phyloP scores from a whole-genome alignment of 1,284 basidiomycete genomes.

The Ustilago xerochloae region DNA sequence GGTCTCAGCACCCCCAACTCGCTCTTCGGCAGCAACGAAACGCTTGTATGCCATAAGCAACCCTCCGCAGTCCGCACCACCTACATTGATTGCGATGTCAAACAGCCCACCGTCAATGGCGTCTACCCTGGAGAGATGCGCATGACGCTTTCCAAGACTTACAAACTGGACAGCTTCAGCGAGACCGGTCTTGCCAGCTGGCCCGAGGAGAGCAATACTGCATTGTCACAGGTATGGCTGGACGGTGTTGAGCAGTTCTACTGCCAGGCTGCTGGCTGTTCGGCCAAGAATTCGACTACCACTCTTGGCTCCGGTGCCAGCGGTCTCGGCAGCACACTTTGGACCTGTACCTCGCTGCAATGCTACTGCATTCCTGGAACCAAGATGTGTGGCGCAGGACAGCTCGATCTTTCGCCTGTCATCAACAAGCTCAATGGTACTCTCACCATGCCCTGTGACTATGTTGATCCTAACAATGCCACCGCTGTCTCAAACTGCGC shows the following conservation, averaged over 20 bases:
- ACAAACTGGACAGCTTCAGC: conserved; percentile 31
- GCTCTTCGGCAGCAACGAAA: conserved; percentile 34
- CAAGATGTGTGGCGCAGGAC: conserved; percentile 45
- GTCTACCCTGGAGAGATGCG: conserved; percentile 52
- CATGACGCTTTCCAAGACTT: conserved; percentile 55
- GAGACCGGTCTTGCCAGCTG: conserved; percentile 49
- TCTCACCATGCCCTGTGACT: conserved; percentile 59
- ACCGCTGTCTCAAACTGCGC: conserved; percentile 37
- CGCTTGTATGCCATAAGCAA: conserved; percentile 52
- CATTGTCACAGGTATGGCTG: conserved; percentile 54
- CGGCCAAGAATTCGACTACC: conserved; percentile 38
- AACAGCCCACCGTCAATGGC: conserved; percentile 44
- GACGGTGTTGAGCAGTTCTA: conserved; percentile 60
- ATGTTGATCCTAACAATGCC: conserved; percentile 42
- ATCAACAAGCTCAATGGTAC: conserved; percentile 55
- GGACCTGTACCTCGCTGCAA: conserved; percentile 49
- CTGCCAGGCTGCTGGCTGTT: conserved; percentile 56
- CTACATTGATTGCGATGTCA: conserved; percentile 49
- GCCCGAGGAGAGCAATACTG: conserved; percentile 39
- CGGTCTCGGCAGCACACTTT: conserved; percentile 42
- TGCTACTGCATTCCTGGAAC: conserved; percentile 59
- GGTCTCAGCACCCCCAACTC: conserved; percentile 18
- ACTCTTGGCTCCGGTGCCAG: conserved; percentile 20
- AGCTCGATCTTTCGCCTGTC: conserved; percentile 43
- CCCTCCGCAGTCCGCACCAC: conserved; percentile 52